Evolutionary conservation across 768 basidiomycete species (phyloP).

Genomic region (Mycena crocata): DNA sequence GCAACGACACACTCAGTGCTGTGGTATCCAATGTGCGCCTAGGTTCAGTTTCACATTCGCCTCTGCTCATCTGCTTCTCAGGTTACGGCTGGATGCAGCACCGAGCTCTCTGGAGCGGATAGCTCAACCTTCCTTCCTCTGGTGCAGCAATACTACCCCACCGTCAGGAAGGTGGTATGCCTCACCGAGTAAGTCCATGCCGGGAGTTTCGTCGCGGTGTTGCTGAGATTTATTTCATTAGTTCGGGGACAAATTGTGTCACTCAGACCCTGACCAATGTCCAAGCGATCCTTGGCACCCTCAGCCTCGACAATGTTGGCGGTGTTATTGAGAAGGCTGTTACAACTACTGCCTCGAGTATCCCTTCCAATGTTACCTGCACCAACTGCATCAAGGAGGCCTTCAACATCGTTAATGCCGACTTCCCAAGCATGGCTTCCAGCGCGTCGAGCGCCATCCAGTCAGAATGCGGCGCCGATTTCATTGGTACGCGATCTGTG

Average conservation of each 20-base stretch:
- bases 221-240: slow-evolving; percentile 25
- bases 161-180: slow-evolving; percentile 66
- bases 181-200: slow-evolving; percentile 66
- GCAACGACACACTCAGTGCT: slow-evolving; percentile 58
- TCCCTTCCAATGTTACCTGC: slow-evolving; percentile 59
- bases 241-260: slow-evolving; percentile 60
- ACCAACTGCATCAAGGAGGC: slow-evolving; percentile 63
- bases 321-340: slow-evolving; percentile 13
- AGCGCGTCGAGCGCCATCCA: slow-evolving; percentile 44
- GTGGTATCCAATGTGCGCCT: slow-evolving; percentile 54
- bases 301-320: slow-evolving; percentile 48
- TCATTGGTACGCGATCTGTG: slow-evolving; percentile 57
- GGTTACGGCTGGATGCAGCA: slow-evolving; percentile 50
- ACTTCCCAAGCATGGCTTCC: slow-evolving; percentile 50
- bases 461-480: slow-evolving; percentile 61
- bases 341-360: slow-evolving; percentile 17
- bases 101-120: slow-evolving; percentile 50
- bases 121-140: slow-evolving; percentile 39
- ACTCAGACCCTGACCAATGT: slow-evolving; percentile 67
- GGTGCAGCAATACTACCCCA: slow-evolving; percentile 69
- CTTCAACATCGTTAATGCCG: slow-evolving; percentile 55
- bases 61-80: neutral
- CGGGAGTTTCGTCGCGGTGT: neutral
- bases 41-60: slow-evolving; percentile 17
- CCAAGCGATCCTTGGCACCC: slow-evolving; percentile 53